Conservation (phyloP, 1,139 yeast species). For the Taphrina betulina region DNA sequence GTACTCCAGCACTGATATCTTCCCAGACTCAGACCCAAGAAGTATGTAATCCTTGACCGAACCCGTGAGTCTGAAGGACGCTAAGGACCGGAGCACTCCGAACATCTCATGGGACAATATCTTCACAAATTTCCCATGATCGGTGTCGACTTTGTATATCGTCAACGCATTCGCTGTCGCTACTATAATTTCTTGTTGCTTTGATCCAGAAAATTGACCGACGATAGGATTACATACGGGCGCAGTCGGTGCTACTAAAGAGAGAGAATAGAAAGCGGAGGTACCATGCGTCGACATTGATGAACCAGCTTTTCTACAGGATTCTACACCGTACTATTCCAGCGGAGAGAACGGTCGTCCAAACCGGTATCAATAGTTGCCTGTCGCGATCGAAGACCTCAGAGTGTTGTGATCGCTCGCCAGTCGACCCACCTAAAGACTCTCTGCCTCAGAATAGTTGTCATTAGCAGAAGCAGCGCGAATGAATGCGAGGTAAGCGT, state of each 20-base stretch:
- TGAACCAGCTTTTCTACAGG: background rate
- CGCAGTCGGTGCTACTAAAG: slow-evolving; percentile 17
- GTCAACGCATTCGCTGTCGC: slow-evolving; percentile 58
- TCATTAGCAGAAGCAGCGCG: no score
- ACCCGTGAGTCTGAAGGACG: slow-evolving; percentile 55
- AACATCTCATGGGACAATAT: slow-evolving; percentile 54
- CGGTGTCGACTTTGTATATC: slow-evolving; percentile 54
- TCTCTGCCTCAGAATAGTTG: no score
- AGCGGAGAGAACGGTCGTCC: background rate
- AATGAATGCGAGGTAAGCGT: no score
- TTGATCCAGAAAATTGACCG: slow-evolving; percentile 67
- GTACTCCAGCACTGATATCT: slow-evolving; percentile 58
- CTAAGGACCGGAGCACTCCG: slow-evolving; percentile 59
- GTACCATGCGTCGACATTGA: slow-evolving; percentile 30
- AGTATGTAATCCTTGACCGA: slow-evolving; percentile 56
- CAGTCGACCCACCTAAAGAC: no score
- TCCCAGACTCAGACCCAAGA: slow-evolving; percentile 82
- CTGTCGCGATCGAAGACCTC: background rate
- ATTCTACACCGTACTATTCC: no score
- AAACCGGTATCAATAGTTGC: background rate
- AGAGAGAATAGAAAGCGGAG: slow-evolving; percentile 27
- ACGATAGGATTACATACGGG: slow-evolving; percentile 49
- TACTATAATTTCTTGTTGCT: slow-evolving; percentile 61
- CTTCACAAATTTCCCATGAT: slow-evolving; percentile 56
- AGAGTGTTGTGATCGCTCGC: background rate